Percentiles rank a stretch among this genome's conserved stretches.
These are phyloP conservation scores for Podaxis sp. DNA, from an alignment of 768 basidiomycete species.

Conservation along the genomic window DNA sequence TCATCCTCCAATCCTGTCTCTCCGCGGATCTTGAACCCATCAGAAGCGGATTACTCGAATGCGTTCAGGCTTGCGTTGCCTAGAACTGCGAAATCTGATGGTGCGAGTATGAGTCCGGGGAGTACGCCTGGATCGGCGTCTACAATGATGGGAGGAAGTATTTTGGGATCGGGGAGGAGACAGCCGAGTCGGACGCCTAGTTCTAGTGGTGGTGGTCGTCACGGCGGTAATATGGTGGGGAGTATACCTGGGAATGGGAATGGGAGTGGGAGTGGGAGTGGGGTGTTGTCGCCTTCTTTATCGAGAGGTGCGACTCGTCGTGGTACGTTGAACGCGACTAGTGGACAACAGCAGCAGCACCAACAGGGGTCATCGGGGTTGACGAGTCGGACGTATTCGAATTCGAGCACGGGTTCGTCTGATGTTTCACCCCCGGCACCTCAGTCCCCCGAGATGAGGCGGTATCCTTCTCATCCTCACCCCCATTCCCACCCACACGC, in stretches of 20 bases:
- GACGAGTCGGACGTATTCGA: not conserved
- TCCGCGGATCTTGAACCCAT: constrained; percentile 6
- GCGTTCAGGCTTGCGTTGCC: constrained; percentile 9
- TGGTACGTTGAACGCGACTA: not conserved
- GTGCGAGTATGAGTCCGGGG: not conserved
- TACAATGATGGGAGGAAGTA: not conserved
- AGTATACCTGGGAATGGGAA: not conserved
- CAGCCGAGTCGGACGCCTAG: constrained; percentile 5
- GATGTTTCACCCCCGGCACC: not conserved
- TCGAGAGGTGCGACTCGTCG: constrained; percentile 1
- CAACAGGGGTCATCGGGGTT: not conserved
- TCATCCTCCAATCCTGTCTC: constrained; percentile 8
- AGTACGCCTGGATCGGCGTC: not conserved
- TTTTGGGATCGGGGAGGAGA: not conserved
- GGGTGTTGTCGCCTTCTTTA: constrained; percentile 4
- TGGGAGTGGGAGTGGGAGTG: constrained; percentile 1
- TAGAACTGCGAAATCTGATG: not conserved
- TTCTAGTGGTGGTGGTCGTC: not conserved
- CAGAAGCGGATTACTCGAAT: constrained; percentile 11
- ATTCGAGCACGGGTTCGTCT: not conserved
- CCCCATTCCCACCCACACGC: not conserved
- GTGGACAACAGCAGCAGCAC: not conserved
- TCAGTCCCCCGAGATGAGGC: not conserved
- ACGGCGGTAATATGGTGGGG: no score
- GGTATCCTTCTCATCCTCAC: not conserved